These are phyloP conservation scores for Didymella pinodella DNA, from an alignment of 2,329 filamentous ascomycete genomes.

Conservation along the genomic window DNA sequence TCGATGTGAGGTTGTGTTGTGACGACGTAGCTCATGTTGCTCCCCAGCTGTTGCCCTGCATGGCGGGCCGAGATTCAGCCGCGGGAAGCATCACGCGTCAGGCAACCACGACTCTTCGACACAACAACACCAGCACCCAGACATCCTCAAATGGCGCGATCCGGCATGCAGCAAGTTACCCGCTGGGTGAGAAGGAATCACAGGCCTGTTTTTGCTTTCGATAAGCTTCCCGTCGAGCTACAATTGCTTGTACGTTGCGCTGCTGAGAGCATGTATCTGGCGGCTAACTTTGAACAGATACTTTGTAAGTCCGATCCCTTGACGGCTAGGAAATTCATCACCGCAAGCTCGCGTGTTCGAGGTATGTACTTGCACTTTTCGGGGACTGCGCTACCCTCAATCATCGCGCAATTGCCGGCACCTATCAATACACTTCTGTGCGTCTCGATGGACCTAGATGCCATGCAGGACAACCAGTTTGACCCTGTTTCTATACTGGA, in stretches of 20 bases:
- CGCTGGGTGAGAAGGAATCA: not conserved
- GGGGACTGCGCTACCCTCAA: too few relatives aligned
- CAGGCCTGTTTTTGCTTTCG: constrained; percentile 11
- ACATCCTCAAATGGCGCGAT: too few relatives aligned
- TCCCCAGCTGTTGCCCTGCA: constrained; percentile 17
- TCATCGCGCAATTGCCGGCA: too few relatives aligned
- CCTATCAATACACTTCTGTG: too few relatives aligned
- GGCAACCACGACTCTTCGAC: constrained; percentile 4
- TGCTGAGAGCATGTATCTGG: too few relatives aligned
- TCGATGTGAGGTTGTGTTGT: constrained; percentile 9
- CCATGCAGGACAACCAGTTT: too few relatives aligned
- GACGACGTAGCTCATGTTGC: constrained; percentile 15
- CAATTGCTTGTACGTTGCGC: constrained; percentile 9
- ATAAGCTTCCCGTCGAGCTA: constrained; percentile 17
- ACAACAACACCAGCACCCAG: not conserved
- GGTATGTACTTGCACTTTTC: not conserved
- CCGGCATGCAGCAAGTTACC: not conserved
- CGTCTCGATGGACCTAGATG: too few relatives aligned
- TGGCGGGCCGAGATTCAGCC: constrained; percentile 11
- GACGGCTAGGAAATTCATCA: not conserved
- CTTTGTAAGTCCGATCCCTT: not conserved
- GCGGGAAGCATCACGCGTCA: constrained; percentile 12
- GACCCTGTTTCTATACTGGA: too few relatives aligned
- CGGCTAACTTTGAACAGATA: not conserved
- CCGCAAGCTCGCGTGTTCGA: not conserved